Base-by-base conservation (phyloP, 2,329 filamentous ascomycete genomes). In the Apiospora marii region DNA sequence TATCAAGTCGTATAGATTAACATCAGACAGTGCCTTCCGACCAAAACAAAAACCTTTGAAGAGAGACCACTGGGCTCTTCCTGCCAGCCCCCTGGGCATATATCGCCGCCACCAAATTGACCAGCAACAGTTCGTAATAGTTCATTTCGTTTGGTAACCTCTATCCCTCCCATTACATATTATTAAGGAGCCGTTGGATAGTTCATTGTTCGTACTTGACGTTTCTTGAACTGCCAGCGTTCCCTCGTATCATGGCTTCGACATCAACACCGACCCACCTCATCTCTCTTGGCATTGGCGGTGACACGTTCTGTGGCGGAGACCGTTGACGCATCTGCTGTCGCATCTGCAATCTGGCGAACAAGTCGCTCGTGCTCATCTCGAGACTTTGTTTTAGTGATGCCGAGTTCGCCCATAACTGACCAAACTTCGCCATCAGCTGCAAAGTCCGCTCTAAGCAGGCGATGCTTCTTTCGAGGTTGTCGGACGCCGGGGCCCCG, bases 341-440 rank as follows among this genome's bases (percentile, higher is more conserved):
- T 68, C 80, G 75, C 22, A 79, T 82, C 81, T 74, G 81, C 19
- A 91, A 80, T 3, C 83, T 81, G 4, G 85, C 82, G 34, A 86
- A 75, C 6, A 86, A 82, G 67, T 85, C 83, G 43, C 80, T 81
- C 4, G 85, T 90, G 16, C 85, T 84, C 68, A 79, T 78, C 74
- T 90, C 86, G 76, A 91, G 91, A 51, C 83, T 87, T 51, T 84
- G 81, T 73, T 85, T 84, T n/a, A 92, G 83, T 73, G 85, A 84
- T 46, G 85, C 82, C 1, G 89, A 87, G 73, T 90, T 85, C 4
- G 86, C 86, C 90, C 90, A 92, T 2, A 89, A 84, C 74, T 89
- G 84, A 46, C 89, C 89, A 72, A 88, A 91, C n/a, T 84, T 85
- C 19, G 82, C 84, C 24, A 92, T 80, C 0, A 87, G 89, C 73